phyloP scores from a whole-genome alignment of 108 stramenopile species.

The Bacterosira constricta region DNA sequence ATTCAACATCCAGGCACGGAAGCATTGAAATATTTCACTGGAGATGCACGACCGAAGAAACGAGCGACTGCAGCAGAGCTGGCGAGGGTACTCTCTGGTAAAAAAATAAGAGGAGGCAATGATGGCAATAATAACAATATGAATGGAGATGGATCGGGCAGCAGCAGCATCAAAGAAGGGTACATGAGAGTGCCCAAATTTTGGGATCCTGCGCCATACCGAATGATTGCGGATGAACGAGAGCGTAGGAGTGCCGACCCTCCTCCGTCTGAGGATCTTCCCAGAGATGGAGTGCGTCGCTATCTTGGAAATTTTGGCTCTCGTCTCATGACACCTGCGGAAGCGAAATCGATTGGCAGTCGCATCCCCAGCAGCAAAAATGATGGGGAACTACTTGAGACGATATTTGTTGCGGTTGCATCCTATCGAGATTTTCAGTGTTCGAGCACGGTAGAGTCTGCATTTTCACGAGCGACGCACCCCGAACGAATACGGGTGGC shows the following conservation, averaged over 20 bases:
- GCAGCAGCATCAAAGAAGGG: background rate
- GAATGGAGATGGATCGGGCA: background rate
- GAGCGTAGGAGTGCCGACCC: background rate
- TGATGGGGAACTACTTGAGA: conserved; percentile 45
- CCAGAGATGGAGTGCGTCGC: conserved; percentile 45
- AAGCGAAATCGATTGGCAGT: conserved; percentile 70
- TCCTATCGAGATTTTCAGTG: conserved; percentile 86
- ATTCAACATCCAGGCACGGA: conserved; percentile 48
- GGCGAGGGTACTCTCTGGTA: conserved; percentile 9
- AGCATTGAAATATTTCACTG: conserved; percentile 12
- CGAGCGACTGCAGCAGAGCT: conserved; percentile 5
- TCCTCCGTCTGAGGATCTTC: background rate
- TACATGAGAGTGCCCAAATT: conserved; percentile 54
- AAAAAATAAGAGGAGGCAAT: background rate
- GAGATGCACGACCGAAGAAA: conserved; percentile 9
- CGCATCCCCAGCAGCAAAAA: conserved; percentile 12
- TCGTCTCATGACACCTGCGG: conserved; percentile 64
- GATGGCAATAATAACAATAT: background rate
- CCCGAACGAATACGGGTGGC: conserved; percentile 83
- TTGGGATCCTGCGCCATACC: conserved; percentile 40
- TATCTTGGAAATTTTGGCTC: conserved; percentile 77
- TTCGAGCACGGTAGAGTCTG: conserved; percentile 70
- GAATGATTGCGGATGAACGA: conserved; percentile 34
- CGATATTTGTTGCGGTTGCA: conserved; percentile 78
- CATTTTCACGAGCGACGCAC: conserved; percentile 72